A percentile compares a stretch with the other conserved stretches of the same genome.
Conservation (phyloP, 768 basidiomycete species). For the Tulasnella sp. region DNA sequence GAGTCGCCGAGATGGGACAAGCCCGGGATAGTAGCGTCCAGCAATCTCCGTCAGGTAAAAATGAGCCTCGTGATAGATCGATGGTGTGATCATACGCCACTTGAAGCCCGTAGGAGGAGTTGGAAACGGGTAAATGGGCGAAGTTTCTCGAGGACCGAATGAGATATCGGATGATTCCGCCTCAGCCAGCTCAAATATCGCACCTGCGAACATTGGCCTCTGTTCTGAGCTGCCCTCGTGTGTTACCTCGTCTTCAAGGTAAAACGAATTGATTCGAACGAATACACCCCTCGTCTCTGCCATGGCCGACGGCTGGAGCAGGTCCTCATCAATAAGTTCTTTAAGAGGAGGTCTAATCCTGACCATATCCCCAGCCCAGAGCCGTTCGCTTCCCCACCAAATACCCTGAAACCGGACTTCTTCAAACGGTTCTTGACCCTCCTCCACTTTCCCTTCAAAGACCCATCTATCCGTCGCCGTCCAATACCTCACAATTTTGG, state of each 20-base stretch:
- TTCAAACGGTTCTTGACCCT: slow-evolving; percentile 28
- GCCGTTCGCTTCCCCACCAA: slow-evolving; percentile 16
- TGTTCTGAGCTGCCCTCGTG: too few species aligned
- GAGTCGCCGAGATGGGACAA: slow-evolving; percentile 54
- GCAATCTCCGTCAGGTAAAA: slow-evolving; percentile 57
- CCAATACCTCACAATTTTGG: too few species aligned
- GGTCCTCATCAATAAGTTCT: slow-evolving; percentile 57
- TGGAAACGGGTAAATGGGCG: slow-evolving; percentile 32
- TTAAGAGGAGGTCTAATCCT: slow-evolving; percentile 53
- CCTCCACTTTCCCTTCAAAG: background rate
- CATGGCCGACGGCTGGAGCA: slow-evolving; percentile 39
- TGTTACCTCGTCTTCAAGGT: too few species aligned
- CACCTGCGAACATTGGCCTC: slow-evolving; percentile 44
- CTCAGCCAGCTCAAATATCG: slow-evolving; percentile 68
- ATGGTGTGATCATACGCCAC: slow-evolving; percentile 57
- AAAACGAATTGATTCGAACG: slow-evolving; percentile 53
- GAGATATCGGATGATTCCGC: too few species aligned
- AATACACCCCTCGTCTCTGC: slow-evolving; percentile 54
- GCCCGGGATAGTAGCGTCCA: slow-evolving; percentile 68
- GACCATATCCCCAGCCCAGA: slow-evolving; percentile 17
- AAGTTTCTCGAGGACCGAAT: too few species aligned
- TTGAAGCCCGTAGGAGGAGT: slow-evolving; percentile 51
- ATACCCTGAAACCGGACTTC: slow-evolving; percentile 23
- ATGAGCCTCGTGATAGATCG: slow-evolving; percentile 44
- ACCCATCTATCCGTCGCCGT: slow-evolving; percentile 62